A percentile compares a stretch with the other conserved stretches of the same genome.
Conservation (phyloP, 306 rosid genomes). For the Malus domestica region ASM211411v1 NC_041794.1:31400001-31400500, state of each 20-base stretch:
- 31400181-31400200: neutral
- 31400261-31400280: too few species aligned
- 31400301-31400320: too few species aligned
- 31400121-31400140: neutral
- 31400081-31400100: neutral
- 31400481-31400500: neutral
- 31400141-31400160: neutral
- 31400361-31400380: neutral
- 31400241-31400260: too few species aligned
- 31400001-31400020: neutral
- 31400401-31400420: neutral
- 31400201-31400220: too few species aligned
- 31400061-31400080: neutral
- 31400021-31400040: neutral
- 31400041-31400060: neutral
- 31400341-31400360: neutral
- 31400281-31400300: too few species aligned
- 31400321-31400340: too few species aligned
- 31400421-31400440: neutral
- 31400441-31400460: too few species aligned
- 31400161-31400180: neutral
- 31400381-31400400: neutral
- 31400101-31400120: neutral
- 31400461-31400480: neutral
- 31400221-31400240: too few species aligned